Base-by-base conservation (phyloP, 2,329 filamentous ascomycete genomes). In the Fusarium neocosmosporiellum region DNA sequence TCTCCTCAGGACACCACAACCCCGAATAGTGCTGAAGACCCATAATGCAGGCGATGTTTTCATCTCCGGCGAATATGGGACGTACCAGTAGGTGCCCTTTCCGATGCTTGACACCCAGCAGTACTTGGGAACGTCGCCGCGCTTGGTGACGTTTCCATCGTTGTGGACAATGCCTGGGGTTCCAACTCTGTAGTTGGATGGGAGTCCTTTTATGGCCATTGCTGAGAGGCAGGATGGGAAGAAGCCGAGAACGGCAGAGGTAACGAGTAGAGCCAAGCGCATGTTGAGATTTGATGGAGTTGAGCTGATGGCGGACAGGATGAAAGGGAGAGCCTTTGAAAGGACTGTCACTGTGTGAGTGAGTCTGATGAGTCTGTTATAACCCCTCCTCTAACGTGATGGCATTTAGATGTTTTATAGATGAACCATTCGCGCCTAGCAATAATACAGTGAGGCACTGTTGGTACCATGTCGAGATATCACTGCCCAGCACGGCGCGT, bases 81-180 rank as follows among this genome's bases (percentile, higher is more conserved):
- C n/a, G 18, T 43, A 67, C 59, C 41, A 64, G 24, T 43, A 64
- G 37, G 7, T 41, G 16, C 39, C 27, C 24, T 59, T n/a, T 18
- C 41, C 27, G 6, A 63, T 37, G 18, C 20, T 5, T 14, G 29
- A 10, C 7, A 54, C 34, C n/a, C 27, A 59, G 29, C 65, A 67
- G 13, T 41, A 27, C 4, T 43, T 41, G 41, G 59, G 65, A 6
- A 8, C 5, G 7, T 59, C 33, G 27, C 39, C 31, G 3, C 43
- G 59, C 59, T 53, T 53, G 14, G 43, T 53, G 33, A 61, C 18
- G 13, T 61, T 61, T 60, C 58, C 58, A 11, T 60, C 41, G 11
- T n/a, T 11, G 7, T 48, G 11, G 20, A n/a, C 11, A 39, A 50
- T 24, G 13, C 37, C 48, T 48, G 46, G 46, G 6, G 36, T 33